Conservation (phyloP, 1,139 yeast genomes). For the Hemisphaericaspora lyxosophila region DNA sequence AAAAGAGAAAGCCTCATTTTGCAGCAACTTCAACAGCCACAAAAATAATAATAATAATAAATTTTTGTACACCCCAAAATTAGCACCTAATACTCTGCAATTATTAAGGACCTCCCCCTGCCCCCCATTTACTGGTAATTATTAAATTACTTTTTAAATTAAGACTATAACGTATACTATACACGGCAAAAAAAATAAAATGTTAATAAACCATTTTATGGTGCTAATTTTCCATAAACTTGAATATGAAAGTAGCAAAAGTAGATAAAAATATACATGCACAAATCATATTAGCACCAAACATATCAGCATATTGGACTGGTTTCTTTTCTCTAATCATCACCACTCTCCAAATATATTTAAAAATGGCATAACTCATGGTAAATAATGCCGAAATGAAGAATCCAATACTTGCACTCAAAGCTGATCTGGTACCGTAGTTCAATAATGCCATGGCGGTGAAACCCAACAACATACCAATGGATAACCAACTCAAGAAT, state of each 20-base stretch:
- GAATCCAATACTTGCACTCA: slow-evolving; percentile 88
- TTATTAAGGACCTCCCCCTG: too few species aligned
- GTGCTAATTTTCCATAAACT: slow-evolving; percentile 32
- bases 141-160: too few species aligned
- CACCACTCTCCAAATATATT: slow-evolving; percentile 79
- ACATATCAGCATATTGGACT: slow-evolving; percentile 79
- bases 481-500: slow-evolving; percentile 73
- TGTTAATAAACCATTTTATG: too few species aligned
- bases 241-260: slow-evolving; percentile 67
- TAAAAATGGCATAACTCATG: slow-evolving; percentile 68
- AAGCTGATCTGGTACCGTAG: slow-evolving; percentile 66
- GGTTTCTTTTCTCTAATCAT: slow-evolving; percentile 82
- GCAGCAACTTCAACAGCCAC: too few species aligned
- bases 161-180: too few species aligned
- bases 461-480: slow-evolving; percentile 69
- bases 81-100: too few species aligned
- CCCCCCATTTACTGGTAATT: too few species aligned
- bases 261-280: slow-evolving; percentile 70
- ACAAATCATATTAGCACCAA: slow-evolving; percentile 88
- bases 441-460: slow-evolving; percentile 70
- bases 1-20: too few species aligned
- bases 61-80: too few species aligned
- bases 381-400: slow-evolving; percentile 77
- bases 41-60: too few species aligned
- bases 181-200: too few species aligned